A percentile compares a stretch with the other conserved stretches of the same genome.
These are phyloP conservation scores for Pyrenopolyporus hunteri DNA, from an alignment of 495 filamentous ascomycete species.

Conservation along the genomic window DNA sequence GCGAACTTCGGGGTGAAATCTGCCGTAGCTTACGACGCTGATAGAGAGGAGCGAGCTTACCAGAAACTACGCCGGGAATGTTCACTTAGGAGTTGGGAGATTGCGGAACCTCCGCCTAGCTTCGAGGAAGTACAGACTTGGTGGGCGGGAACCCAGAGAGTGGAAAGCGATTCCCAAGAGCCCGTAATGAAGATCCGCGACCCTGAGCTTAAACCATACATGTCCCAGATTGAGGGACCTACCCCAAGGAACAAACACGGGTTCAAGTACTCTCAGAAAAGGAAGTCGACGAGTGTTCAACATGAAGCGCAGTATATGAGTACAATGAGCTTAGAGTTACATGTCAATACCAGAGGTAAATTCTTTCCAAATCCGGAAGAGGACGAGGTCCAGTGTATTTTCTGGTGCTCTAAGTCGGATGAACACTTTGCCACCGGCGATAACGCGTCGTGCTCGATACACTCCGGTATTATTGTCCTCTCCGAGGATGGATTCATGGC, in stretches of 20 bases:
- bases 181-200: constrained; percentile 55
- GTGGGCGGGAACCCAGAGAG: constrained; percentile 54
- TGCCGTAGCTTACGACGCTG: constrained; percentile 51
- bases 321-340: constrained; percentile 93
- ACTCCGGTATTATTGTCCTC: constrained; percentile 68
- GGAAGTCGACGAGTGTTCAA: constrained; percentile 74
- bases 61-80: constrained; percentile 58
- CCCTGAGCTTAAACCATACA: constrained; percentile 46
- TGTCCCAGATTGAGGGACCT: constrained; percentile 88
- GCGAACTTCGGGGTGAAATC: constrained; percentile 62
- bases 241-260: constrained; percentile 86
- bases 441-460: constrained; percentile 26
- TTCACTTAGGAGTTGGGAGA: constrained; percentile 68
- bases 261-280: constrained; percentile 86
- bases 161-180: constrained; percentile 52
- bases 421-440: constrained; percentile 59
- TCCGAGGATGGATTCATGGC: constrained; percentile 63
- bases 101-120: constrained; percentile 69
- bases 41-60: constrained; percentile 57
- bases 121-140: constrained; percentile 73
- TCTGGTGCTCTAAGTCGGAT: constrained; percentile 87
- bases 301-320: constrained; percentile 95
- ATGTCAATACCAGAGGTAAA: constrained; percentile 84
- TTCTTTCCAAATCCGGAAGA: constrained; percentile 86
- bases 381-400: constrained; percentile 87